These are phyloP conservation scores for Jamesozyma lodderae DNA, from an alignment of 805 yeast genomes.

Conservation along the genomic window DNA sequence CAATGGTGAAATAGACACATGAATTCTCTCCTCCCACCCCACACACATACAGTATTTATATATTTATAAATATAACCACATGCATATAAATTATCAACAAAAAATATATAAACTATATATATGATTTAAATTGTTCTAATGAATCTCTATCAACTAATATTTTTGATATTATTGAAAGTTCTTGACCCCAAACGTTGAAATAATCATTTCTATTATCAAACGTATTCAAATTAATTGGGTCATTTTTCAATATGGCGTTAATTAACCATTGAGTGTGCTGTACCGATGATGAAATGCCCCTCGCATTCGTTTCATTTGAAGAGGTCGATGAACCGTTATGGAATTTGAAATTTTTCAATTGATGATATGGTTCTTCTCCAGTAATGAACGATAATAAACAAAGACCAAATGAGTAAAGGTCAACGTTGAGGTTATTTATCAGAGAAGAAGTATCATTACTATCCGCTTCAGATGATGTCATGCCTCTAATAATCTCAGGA, in stretches of 20 bases:
- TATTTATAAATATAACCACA: background rate
- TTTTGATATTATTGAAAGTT: constrained; percentile 7
- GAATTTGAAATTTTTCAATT: constrained; percentile 6
- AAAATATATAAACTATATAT: background rate
- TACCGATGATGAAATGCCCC: constrained; percentile 7
- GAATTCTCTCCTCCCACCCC: too few species aligned
- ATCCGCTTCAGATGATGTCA: background rate
- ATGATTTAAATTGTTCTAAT: constrained; percentile 2
- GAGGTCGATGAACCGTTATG: background rate
- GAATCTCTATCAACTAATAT: constrained; percentile 8
- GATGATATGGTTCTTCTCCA: constrained; percentile 14
- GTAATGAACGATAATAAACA: constrained; percentile 13
- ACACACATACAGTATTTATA: background rate
- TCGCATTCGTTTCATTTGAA: constrained; percentile 1
- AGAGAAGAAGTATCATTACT: background rate
- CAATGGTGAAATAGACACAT: constrained; percentile 22
- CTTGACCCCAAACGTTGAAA: constrained; percentile 6
- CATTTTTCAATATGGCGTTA: constrained; percentile 12
- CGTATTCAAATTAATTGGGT: constrained; percentile 14
- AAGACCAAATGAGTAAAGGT: constrained; percentile 15
- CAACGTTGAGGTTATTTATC: too few species aligned
- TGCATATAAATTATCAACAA: constrained; percentile 1
- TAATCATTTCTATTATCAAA: constrained; percentile 1
- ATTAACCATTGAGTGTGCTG: constrained; percentile 18
- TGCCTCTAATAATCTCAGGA: constrained; percentile 9